These are phyloP conservation scores for Fraxinus xanthoxyloides DNA, from an alignment of 305 asterid species.

Conservation along the genomic window DNA sequence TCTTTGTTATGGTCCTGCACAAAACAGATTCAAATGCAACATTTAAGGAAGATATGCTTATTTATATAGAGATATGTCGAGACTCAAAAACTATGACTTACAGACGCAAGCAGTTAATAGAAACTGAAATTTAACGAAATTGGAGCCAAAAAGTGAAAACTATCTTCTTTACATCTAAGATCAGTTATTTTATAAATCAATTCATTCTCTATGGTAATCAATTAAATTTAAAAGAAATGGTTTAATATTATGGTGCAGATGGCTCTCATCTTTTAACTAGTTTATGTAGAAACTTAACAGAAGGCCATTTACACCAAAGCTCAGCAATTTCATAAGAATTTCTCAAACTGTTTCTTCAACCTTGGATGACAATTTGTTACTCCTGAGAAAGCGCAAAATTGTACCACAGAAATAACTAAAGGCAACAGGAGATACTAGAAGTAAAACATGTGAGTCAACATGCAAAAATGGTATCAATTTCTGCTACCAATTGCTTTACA, in stretches of 20 bases:
- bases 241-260: not conserved
- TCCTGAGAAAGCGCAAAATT: not conserved
- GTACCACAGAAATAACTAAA: not conserved
- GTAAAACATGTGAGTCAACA: not conserved
- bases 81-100: not conserved
- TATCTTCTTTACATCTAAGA: not conserved
- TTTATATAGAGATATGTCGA: not conserved
- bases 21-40: slow-evolving; percentile 8
- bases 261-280: not conserved
- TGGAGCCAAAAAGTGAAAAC: not conserved
- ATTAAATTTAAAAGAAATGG: not conserved
- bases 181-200: not conserved
- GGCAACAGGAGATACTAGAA: not conserved
- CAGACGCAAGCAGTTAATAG: not conserved
- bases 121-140: not conserved
- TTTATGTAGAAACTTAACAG: not conserved
- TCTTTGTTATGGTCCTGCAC: slow-evolving; percentile 89
- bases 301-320: not conserved
- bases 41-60: not conserved
- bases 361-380: not conserved
- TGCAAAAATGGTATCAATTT: not conserved
- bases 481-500: not conserved
- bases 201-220: not conserved
- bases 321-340: not conserved
- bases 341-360: not conserved